Base-by-base conservation (phyloP, 2,329 filamentous ascomycete species). In the Bipolaris cookei region DNA sequence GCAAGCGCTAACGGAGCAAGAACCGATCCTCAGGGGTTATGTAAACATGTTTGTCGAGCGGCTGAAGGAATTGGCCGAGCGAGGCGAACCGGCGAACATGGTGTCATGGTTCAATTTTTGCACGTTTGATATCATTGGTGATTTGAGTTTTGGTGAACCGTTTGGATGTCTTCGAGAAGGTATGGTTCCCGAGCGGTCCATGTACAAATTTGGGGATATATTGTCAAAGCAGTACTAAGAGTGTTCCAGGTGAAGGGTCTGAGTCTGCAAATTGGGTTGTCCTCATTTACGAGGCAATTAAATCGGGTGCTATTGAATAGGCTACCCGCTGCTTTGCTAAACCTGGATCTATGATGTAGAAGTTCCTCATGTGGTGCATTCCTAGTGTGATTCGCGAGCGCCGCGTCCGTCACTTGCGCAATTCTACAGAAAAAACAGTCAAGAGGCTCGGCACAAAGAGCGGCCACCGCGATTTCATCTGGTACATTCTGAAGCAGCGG, bases 1-100 rank as follows among this genome's bases (percentile, higher is more conserved):
- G 44, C 74, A 75, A 54, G 77, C 77, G 1, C 49, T 80, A 35
- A 60, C 73, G 21, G 72, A 76, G 48, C 78, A 80, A 52, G 74
- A 78, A 59, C 68, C 72, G 1, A 71, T 78, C 62, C 50, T 82
- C 57, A 68, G 73, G 52, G 58, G 62, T 0, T 80, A 81, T 59
- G 74, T 79, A 18, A 68, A 77, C 44, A 59, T 79, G 8, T 73
- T 82, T 34, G 70, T 81, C 25, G 43, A 65, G 6, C 72, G 71
- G 25, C 61, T 82, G 28, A 68, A 64, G 56, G 77, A 75, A 62
- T 66, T 76, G 62, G 66, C 66, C 5, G 56, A 69, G 10, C 66
- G 58, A 14, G 65, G 73, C 11, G 59, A 69, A 38, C 50, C 59
- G 1, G 69, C 69, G 16, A 74, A 76, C 35, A 67, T 75, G 66